phyloP scores from a whole-genome alignment of 2,329 filamentous ascomycete genomes.

The Rutstroemia sydowiana region DNA sequence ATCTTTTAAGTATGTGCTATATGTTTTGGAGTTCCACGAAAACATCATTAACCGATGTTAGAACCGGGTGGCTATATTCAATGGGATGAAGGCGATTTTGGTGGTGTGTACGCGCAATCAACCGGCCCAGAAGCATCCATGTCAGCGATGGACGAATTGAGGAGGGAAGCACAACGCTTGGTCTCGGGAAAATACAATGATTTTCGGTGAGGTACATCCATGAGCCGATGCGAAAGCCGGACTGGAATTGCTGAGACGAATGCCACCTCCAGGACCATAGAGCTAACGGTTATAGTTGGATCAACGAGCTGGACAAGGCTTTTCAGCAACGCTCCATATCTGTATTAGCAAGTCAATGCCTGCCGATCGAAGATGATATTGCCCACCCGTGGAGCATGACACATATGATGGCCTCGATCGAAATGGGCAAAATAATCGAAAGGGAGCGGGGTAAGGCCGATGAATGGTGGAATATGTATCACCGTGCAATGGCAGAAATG shows the following conservation, averaged over 20 bases:
- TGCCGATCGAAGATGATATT: background rate
- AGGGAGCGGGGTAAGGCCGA: background rate
- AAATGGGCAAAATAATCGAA: background rate
- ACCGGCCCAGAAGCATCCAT: background rate
- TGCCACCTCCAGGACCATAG: background rate
- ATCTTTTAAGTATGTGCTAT: background rate
- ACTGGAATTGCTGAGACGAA: no score
- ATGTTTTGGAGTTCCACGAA: background rate
- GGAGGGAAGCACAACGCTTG: background rate
- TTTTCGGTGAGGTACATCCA: no score
- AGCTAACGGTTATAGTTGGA: background rate
- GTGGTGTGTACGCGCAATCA: background rate
- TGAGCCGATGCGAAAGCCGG: no score
- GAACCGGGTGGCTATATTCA: background rate
- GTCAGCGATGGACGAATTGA: background rate
- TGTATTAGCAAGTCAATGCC: background rate
- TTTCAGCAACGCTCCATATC: background rate
- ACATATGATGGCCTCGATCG: background rate
- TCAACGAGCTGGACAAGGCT: background rate
- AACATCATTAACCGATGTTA: background rate
- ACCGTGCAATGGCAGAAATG: background rate
- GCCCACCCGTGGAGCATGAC: background rate
- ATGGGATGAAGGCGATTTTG: conserved; percentile 2
- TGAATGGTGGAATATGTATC: background rate
- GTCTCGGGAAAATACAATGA: background rate